Conservation (phyloP, 179 eudicot species). For the Vitellaria paradoxa region DNA sequence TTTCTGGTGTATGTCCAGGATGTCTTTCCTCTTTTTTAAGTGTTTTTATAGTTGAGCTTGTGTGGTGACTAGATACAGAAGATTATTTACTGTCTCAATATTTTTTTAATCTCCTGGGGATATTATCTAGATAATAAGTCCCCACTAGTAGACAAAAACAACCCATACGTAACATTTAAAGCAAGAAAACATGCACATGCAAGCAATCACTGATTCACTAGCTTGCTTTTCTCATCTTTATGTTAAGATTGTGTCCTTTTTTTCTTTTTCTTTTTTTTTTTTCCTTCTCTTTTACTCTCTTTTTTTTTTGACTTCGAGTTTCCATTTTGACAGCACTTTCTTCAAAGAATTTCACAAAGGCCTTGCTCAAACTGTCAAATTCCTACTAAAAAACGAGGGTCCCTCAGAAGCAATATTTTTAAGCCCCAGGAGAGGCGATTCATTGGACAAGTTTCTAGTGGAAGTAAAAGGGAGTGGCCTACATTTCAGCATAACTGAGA, state of each 20-base stretch:
- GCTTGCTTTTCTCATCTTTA: background rate
- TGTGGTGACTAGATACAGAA: background rate
- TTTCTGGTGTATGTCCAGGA: background rate
- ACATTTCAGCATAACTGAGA: slow-evolving; percentile 55
- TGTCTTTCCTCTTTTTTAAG: background rate
- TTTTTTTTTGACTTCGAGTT: background rate
- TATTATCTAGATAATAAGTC: background rate
- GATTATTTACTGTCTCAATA: background rate
- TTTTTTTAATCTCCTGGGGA: background rate
- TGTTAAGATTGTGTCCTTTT: background rate
- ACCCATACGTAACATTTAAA: background rate
- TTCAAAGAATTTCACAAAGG: slow-evolving; percentile 76
- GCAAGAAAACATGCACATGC: slow-evolving; percentile 3
- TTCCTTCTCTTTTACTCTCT: too few relatives aligned
- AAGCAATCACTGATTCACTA: background rate
- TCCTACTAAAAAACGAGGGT: slow-evolving; percentile 50
- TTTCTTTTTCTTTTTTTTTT: too few relatives aligned
- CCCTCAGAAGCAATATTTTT: slow-evolving; percentile 68
- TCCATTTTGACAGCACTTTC: slow-evolving; percentile 65
- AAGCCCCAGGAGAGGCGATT: slow-evolving; percentile 84
- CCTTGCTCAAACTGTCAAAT: slow-evolving; percentile 60
- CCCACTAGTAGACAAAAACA: background rate
- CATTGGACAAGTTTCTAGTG: slow-evolving; percentile 67
- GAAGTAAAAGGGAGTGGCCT: slow-evolving; percentile 52
- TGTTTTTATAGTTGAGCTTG: background rate